Percentiles rank a stretch among this genome's conserved stretches.
These are phyloP conservation scores for Claviceps purpurea DNA, from an alignment of 2,329 filamentous ascomycete species.

Conservation along the genomic window DNA sequence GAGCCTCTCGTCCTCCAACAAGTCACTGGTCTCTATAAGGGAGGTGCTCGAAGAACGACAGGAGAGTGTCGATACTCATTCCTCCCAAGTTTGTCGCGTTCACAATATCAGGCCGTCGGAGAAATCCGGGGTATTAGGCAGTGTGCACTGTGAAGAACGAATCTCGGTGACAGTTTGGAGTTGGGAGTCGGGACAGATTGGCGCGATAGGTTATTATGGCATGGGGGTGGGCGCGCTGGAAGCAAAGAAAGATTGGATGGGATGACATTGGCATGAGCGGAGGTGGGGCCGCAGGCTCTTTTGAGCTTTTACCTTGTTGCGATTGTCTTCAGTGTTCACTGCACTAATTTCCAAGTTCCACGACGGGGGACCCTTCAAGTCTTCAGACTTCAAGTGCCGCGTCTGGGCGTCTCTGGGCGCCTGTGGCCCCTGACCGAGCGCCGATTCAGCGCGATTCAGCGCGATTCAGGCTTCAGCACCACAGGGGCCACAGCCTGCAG, in stretches of 20 bases:
- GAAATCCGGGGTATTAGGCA: slow-evolving; percentile 11
- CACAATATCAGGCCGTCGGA: slow-evolving; percentile 1
- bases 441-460: no score
- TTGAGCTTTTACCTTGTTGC: neutral
- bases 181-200: neutral
- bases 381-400: no score
- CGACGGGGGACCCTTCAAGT: no score
- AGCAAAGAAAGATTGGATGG: neutral
- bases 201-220: slow-evolving; percentile 5
- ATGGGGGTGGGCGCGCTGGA: neutral
- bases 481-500: no score
- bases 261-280: neutral
- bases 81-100: no score
- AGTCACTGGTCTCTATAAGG: neutral
- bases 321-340: no score
- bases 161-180: neutral
- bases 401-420: no score
- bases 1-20: neutral
- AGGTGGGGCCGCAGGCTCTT: slow-evolving; percentile 2
- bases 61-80: no score
- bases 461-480: no score
- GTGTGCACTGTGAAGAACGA: slow-evolving; percentile 5
- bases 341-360: no score
- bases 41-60: no score
- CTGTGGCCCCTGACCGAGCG: no score